Conservation (phyloP, 441 rosid species). For the Viola pubescens region DNA sequence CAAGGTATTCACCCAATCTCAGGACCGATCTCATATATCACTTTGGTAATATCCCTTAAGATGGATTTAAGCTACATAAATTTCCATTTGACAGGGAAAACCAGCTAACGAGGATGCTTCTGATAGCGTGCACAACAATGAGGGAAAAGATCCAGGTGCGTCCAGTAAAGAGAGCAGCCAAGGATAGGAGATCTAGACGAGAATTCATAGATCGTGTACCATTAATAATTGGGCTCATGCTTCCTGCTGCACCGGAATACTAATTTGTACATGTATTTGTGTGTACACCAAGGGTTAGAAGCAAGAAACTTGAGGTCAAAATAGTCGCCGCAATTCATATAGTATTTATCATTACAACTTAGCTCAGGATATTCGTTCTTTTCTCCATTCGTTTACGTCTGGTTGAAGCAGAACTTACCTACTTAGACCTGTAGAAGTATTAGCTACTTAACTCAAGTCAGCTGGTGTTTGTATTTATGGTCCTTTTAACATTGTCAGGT, state of each 20-base stretch:
- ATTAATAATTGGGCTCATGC: slow-evolving; percentile 3
- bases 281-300: background rate
- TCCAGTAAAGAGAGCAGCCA: slow-evolving; percentile 16
- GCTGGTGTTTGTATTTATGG: too few relatives aligned
- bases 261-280: slow-evolving; percentile 7
- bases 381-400: too few relatives aligned
- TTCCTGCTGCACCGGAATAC: slow-evolving; percentile 14
- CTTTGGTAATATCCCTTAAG: too few relatives aligned
- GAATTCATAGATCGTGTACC: slow-evolving; percentile 1
- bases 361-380: too few relatives aligned
- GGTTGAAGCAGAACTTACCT: too few relatives aligned
- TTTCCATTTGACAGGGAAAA: slow-evolving; percentile 2
- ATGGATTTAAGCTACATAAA: background rate
- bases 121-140: slow-evolving; percentile 18
- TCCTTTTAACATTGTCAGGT: too few relatives aligned
- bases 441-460: too few relatives aligned
- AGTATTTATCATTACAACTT: too few relatives aligned
- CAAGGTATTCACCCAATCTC: slow-evolving; percentile 38
- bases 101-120: slow-evolving; percentile 29
- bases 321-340: too few relatives aligned
- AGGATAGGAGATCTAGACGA: slow-evolving; percentile 7
- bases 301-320: slow-evolving; percentile 3
- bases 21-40: too few relatives aligned
- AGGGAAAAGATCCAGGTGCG: slow-evolving; percentile 20
- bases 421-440: too few relatives aligned